Conservation (phyloP, 2,329 filamentous ascomycete species). For the Amylocarpus encephaloides region DNA sequence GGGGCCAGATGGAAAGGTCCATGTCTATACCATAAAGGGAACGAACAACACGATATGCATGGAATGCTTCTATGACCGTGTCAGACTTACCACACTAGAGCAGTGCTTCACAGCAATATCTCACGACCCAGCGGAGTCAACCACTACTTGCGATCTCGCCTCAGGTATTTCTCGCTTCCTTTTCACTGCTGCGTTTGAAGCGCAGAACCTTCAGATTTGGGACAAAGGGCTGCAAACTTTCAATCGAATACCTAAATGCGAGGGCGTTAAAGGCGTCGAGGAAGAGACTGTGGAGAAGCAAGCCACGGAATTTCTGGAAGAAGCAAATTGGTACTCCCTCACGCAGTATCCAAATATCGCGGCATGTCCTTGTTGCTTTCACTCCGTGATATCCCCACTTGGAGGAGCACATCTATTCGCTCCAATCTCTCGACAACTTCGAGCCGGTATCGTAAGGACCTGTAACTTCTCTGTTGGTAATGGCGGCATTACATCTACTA, state of each 20-base stretch:
- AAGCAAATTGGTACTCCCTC: conserved; percentile 11
- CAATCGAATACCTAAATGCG: conserved; percentile 1
- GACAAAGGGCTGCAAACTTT: background rate
- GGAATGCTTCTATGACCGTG: conserved; percentile 2
- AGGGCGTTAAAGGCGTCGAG: conserved; percentile 3
- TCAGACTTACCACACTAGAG: background rate
- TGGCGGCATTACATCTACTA: conserved; percentile 2
- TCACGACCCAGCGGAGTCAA: background rate
- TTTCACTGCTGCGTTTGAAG: conserved; percentile 1
- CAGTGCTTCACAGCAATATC: background rate
- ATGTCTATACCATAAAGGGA: background rate
- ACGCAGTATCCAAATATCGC: conserved; percentile 9
- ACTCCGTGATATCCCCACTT: conserved; percentile 3
- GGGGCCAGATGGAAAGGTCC: background rate
- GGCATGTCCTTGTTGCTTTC: conserved; percentile 12
- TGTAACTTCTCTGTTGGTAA: conserved; percentile 8
- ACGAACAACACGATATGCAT: background rate
- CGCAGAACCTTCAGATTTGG: conserved; percentile 1
- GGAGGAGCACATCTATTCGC: conserved; percentile 8
- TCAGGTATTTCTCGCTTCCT: conserved; percentile 1
- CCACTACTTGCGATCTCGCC: conserved; percentile 1
- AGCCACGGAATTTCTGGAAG: background rate
- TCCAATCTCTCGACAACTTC: conserved; percentile 5
- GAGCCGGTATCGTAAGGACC: conserved; percentile 6
- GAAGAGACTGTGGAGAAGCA: conserved; percentile 6